Evolutionary conservation across 805 yeast species (phyloP).

Genomic region (Candida patagonica): DNA sequence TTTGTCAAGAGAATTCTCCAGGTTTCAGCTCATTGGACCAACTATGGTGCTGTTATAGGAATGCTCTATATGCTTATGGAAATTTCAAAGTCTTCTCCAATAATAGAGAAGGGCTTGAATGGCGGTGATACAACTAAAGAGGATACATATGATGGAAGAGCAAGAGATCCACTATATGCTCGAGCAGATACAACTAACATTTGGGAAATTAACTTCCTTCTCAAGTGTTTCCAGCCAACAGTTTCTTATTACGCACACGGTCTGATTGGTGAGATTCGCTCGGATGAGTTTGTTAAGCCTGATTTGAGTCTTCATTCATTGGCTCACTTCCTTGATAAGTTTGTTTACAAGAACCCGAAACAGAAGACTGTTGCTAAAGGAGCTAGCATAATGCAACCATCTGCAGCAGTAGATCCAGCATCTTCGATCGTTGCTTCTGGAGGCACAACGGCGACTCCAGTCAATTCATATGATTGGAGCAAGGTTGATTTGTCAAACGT

Average conservation of each 20-base stretch:
- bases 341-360: slow-evolving; percentile 89
- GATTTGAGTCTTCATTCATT: slow-evolving; percentile 84
- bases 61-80: slow-evolving; percentile 67
- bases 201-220: slow-evolving; percentile 77
- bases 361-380: slow-evolving; percentile 66
- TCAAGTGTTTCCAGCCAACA: slow-evolving; percentile 87
- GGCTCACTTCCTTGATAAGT: slow-evolving; percentile 86
- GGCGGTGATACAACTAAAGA: slow-evolving; percentile 38
- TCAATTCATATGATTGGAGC: slow-evolving; percentile 79
- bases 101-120: slow-evolving; percentile 31
- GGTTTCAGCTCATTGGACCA: slow-evolving; percentile 75
- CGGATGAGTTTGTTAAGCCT: slow-evolving; percentile 50
- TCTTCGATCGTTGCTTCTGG: slow-evolving; percentile 11
- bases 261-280: slow-evolving; percentile 32
- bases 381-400: slow-evolving; percentile 93
- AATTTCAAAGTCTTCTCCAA: slow-evolving; percentile 52
- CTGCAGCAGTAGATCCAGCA: slow-evolving; percentile 66
- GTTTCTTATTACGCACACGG: slow-evolving; percentile 65
- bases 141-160: slow-evolving; percentile 68
- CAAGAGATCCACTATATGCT: slow-evolving; percentile 90
- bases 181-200: slow-evolving; percentile 71
- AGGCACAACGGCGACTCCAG: slow-evolving; percentile 42
- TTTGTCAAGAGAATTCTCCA: slow-evolving; percentile 87
- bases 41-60: slow-evolving; percentile 81
- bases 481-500: slow-evolving; percentile 47